Evolutionary conservation across 2,329 filamentous ascomycete genomes (phyloP).

Genomic region (Aspergillus quadricinctus): DNA sequence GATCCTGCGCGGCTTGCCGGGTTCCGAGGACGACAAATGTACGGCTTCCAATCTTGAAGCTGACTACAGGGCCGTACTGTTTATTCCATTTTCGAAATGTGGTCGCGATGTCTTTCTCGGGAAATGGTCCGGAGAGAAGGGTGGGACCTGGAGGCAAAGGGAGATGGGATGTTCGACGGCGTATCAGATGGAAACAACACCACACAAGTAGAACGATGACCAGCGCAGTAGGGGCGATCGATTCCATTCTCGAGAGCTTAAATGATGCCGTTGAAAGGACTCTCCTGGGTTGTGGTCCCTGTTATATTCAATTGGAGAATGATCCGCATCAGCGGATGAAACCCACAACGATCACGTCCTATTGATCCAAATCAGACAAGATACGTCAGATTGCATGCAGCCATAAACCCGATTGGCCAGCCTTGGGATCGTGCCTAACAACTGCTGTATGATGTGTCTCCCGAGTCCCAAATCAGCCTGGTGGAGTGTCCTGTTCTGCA

Average conservation of each 20-base stretch:
- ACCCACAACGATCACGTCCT: not conserved
- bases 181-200: not conserved
- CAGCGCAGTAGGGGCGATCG: not conserved
- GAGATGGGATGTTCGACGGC: not conserved
- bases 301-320: not conserved
- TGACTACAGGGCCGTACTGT: conserved; percentile 33
- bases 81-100: conserved; percentile 26
- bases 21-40: conserved; percentile 34
- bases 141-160: conserved; percentile 9
- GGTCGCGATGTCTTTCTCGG: conserved; percentile 2
- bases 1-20: conserved; percentile 29
- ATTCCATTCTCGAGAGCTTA: not conserved
- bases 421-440: too few relatives aligned
- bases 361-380: not conserved
- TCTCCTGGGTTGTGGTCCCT: not conserved
- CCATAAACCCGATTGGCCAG: not conserved
- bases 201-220: not conserved
- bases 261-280: not conserved
- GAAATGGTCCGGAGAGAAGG: conserved; percentile 3
- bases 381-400: not conserved
- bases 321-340: not conserved
- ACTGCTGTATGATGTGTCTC: too few relatives aligned
- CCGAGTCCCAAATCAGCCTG: too few relatives aligned
- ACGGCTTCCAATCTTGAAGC: conserved; percentile 26
- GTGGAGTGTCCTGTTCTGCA: too few relatives aligned